A percentile compares a stretch with the other conserved stretches of the same genome.
These are phyloP conservation scores for Diplocarpon rosae DNA, from an alignment of 2,329 filamentous ascomycete species.

Conservation along the genomic window DNA sequence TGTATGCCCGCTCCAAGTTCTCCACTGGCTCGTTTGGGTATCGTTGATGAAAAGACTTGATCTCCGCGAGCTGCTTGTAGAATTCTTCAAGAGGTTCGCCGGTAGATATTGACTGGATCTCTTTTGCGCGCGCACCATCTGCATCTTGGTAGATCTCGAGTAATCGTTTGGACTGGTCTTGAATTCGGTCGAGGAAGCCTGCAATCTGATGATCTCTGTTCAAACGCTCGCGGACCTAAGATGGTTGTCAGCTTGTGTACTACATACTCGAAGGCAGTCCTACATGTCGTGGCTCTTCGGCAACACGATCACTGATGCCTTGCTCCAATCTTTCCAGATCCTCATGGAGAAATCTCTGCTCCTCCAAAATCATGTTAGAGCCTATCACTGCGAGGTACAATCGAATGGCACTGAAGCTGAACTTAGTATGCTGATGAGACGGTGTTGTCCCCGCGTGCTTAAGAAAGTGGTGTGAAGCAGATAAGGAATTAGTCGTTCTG, in stretches of 20 bases:
- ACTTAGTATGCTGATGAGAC: neutral
- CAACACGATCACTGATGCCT: slow-evolving; percentile 78
- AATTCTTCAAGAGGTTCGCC: slow-evolving; percentile 87
- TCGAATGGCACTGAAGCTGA: neutral
- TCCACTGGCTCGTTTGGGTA: slow-evolving; percentile 94
- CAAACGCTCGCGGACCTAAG: slow-evolving; percentile 74
- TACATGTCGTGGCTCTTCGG: slow-evolving; percentile 82
- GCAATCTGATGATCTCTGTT: slow-evolving; percentile 87
- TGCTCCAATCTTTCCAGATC: slow-evolving; percentile 94
- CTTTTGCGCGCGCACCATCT: slow-evolving; percentile 58
- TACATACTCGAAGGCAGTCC: slow-evolving; percentile 23
- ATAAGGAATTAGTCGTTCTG: too few species aligned
- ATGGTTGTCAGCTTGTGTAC: slow-evolving; percentile 10
- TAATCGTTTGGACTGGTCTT: slow-evolving; percentile 71
- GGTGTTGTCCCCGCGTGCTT: neutral
- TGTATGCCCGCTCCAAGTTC: slow-evolving; percentile 88
- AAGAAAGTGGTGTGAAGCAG: too few species aligned
- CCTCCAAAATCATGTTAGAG: slow-evolving; percentile 70
- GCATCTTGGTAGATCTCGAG: slow-evolving; percentile 77
- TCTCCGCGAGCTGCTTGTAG: slow-evolving; percentile 69
- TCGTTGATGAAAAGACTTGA: slow-evolving; percentile 78
- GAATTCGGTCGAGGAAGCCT: slow-evolving; percentile 77
- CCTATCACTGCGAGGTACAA: neutral
- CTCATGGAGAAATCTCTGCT: slow-evolving; percentile 89
- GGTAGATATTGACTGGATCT: slow-evolving; percentile 73